Percentiles rank a stretch among this genome's conserved stretches.
Evolutionary conservation across 2,329 filamentous ascomycete genomes (phyloP).

Genomic region (Fusarium circinatum): DNA sequence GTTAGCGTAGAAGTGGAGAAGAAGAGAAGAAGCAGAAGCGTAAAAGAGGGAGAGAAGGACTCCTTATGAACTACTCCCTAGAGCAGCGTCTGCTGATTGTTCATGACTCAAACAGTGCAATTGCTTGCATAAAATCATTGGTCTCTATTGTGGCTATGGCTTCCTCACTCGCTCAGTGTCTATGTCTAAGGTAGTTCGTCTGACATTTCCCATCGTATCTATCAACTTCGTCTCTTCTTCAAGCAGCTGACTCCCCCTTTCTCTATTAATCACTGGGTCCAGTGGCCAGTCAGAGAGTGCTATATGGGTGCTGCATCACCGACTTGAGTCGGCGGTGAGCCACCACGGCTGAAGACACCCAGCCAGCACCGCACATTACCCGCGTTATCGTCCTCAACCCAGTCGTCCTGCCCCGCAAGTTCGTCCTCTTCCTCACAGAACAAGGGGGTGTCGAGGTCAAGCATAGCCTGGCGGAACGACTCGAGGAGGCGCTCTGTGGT

Average conservation of each 20-base stretch:
- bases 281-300: neutral
- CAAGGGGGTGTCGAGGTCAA: slow-evolving; percentile 57
- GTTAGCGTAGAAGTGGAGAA: neutral
- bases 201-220: neutral
- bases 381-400: slow-evolving; percentile 65
- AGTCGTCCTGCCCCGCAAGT: slow-evolving; percentile 77
- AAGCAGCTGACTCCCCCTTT: neutral
- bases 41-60: neutral
- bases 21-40: neutral
- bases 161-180: slow-evolving; percentile 3
- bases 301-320: slow-evolving; percentile 9
- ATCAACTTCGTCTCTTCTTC: slow-evolving; percentile 3
- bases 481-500: slow-evolving; percentile 71
- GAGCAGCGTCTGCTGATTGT: slow-evolving; percentile 9
- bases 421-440: slow-evolving; percentile 68
- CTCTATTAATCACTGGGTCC: neutral
- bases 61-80: slow-evolving; percentile 11
- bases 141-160: neutral
- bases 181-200: slow-evolving; percentile 14
- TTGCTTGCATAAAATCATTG: slow-evolving; percentile 12
- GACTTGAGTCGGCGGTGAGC: slow-evolving; percentile 29
- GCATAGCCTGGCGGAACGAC: slow-evolving; percentile 72
- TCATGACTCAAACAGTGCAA: slow-evolving; percentile 25
- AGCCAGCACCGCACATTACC: slow-evolving; percentile 73
- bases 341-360: slow-evolving; percentile 64